phyloP scores from a whole-genome alignment of 257 asterid species.

The Verbena officinalis region DNA sequence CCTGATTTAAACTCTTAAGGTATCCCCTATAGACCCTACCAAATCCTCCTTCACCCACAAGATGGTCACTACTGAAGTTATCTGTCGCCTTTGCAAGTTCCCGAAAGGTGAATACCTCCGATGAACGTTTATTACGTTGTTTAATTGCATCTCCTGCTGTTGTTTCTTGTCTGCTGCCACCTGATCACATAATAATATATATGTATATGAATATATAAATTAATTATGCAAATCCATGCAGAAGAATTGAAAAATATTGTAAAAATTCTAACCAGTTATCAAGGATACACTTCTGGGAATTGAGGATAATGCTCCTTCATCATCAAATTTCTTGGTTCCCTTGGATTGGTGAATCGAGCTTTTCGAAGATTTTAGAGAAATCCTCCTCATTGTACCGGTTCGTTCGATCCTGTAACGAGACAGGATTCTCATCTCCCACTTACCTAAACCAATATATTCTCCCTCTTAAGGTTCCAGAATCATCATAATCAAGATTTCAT shows the following conservation, averaged over 20 bases:
- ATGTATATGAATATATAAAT: no score
- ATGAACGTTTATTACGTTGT: constrained; percentile 52
- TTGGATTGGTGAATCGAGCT: constrained; percentile 50
- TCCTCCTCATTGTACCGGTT: constrained; percentile 48
- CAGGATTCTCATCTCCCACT: constrained; percentile 54
- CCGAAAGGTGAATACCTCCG: constrained; percentile 79
- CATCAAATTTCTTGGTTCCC: constrained; percentile 42
- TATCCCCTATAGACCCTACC: constrained; percentile 87
- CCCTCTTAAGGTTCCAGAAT: constrained; percentile 21
- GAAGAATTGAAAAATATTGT: background rate
- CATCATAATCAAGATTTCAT: background rate
- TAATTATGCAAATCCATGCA: no score
- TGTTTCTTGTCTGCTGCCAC: constrained; percentile 49
- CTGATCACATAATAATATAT: no score
- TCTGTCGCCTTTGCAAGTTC: constrained; percentile 84
- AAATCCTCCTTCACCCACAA: constrained; percentile 87
- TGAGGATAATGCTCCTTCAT: constrained; percentile 42
- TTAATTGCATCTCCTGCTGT: constrained; percentile 48
- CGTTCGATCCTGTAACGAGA: constrained; percentile 48
- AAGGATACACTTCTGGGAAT: constrained; percentile 64
- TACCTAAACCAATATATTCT: background rate
- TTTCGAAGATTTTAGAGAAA: constrained; percentile 54
- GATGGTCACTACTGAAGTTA: constrained; percentile 68
- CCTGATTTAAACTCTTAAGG: constrained; percentile 71
- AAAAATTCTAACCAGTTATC: constrained; percentile 54